These are phyloP conservation scores for Trichoderma harzianum DNA, from an alignment of 2,329 filamentous ascomycete species.

Conservation along the genomic window DNA sequence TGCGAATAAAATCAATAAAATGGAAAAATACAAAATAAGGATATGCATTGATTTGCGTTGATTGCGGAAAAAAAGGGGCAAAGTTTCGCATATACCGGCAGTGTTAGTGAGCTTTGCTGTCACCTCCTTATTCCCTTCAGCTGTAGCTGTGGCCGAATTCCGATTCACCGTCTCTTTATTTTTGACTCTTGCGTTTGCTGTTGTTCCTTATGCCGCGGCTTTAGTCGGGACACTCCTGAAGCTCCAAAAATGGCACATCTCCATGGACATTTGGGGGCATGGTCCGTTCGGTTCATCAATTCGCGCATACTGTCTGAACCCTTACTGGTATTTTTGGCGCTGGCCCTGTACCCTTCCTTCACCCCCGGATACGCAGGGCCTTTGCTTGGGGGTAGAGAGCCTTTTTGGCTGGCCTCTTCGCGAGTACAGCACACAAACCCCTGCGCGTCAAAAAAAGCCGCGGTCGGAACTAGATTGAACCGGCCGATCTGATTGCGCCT, in stretches of 20 bases:
- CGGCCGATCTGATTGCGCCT: slow-evolving; percentile 12
- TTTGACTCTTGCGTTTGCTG: neutral
- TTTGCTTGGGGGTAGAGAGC: too few relatives aligned
- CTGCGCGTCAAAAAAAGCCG: slow-evolving; percentile 16
- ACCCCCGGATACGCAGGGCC: neutral
- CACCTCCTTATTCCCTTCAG: neutral
- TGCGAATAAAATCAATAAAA: neutral
- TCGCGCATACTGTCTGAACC: slow-evolving; percentile 4
- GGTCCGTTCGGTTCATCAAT: slow-evolving; percentile 6
- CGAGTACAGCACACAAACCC: neutral
- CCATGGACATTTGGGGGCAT: neutral
- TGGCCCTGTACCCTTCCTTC: neutral
- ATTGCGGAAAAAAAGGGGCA: neutral
- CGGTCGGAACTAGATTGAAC: slow-evolving; percentile 17
- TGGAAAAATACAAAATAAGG: neutral
- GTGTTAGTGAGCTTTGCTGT: neutral
- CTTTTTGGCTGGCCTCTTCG: neutral
- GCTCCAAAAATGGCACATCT: neutral
- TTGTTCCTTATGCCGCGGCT: neutral
- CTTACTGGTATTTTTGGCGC: neutral
- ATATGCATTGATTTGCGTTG: neutral
- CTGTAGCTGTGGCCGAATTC: neutral
- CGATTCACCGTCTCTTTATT: neutral
- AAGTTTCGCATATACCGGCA: neutral
- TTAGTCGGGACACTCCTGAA: neutral